Conservation (phyloP, 176 grass and related monocot species). For the Bonia amplexicaulis region DNA sequence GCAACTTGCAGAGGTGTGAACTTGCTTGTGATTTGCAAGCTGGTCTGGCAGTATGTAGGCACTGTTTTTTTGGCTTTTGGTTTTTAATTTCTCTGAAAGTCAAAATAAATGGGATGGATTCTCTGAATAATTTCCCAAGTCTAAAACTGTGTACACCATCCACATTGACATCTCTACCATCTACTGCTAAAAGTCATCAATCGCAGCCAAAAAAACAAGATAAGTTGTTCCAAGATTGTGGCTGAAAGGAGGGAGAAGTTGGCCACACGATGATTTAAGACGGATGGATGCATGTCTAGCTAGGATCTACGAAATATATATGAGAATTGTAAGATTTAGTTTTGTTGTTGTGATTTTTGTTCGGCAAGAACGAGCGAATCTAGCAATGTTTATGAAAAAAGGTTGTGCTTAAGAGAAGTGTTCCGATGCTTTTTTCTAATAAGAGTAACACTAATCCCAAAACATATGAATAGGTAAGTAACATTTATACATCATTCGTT, state of each 20-base stretch:
- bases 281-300: not conserved
- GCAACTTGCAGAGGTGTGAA: not conserved
- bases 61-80: too few relatives aligned
- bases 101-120: too few relatives aligned
- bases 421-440: too few relatives aligned
- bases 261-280: not conserved
- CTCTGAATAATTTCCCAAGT: too few relatives aligned
- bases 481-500: too few relatives aligned
- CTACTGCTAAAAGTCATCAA: too few relatives aligned
- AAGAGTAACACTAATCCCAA: too few relatives aligned
- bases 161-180: too few relatives aligned
- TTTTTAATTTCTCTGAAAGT: too few relatives aligned
- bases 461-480: too few relatives aligned
- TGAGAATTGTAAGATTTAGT: not conserved
- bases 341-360: not conserved
- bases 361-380: not conserved
- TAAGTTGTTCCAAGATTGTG: not conserved
- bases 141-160: too few relatives aligned
- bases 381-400: not conserved
- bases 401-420: not conserved
- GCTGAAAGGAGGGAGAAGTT: constrained; percentile 7
- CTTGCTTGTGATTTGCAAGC: not conserved
- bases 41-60: not conserved
- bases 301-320: not conserved
- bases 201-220: too few relatives aligned